Base-by-base conservation (phyloP, 495 filamentous ascomycete species). In the Penicillium chermesinum region DNA sequence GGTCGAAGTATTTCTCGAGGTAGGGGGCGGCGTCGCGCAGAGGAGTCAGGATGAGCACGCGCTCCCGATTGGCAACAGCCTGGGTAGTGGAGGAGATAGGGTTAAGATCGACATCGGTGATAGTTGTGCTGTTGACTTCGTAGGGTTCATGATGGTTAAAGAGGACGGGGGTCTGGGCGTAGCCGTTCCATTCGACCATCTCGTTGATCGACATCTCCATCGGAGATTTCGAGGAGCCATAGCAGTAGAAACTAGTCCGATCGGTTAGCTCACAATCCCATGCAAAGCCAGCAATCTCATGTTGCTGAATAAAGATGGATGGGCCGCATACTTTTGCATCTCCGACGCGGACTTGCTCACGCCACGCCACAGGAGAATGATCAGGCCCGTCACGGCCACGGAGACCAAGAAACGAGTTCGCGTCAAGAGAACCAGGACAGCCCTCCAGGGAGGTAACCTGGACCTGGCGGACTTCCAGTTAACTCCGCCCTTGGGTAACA, bases 151-250 rank as follows among this genome's bases (percentile, higher is more conserved):
- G 94, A 67, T 87, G 88, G 69, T 98, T 98, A 78, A 93, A 95
- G 53, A 96, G 79, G 48, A 97, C 87, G 32, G 93, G 93, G 7
- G 93, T 97, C 51, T 89, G 82, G 42, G 89, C 71, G 63, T 96
- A 90, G 45, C 82, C 80, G 52, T 87, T 84, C 93, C 93, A 98
- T 49, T 85, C 79, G 38, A 81, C 81, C 67, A 94, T 86, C 61
- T 97, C 93, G 58, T 95, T 95, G 18, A 85, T 70, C 25, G 83
- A 79, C 87, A 98, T 96, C 34, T 91, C 82, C 85, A 94, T 94
- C 39, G 93, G 93, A 10, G 93, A 76, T 72, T 91, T 95, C 9
- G 86, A 78, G 7, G 93, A 91, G 10, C 93, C 93, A 76, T 87
- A 98, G 75, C 93, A 98, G 71, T 95, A 95, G 67, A 95, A 97